A percentile compares a stretch with the other conserved stretches of the same genome.
These are phyloP conservation scores for Fusarium newnesense DNA, from an alignment of 2,329 filamentous ascomycete genomes.

Conservation along the genomic window DNA sequence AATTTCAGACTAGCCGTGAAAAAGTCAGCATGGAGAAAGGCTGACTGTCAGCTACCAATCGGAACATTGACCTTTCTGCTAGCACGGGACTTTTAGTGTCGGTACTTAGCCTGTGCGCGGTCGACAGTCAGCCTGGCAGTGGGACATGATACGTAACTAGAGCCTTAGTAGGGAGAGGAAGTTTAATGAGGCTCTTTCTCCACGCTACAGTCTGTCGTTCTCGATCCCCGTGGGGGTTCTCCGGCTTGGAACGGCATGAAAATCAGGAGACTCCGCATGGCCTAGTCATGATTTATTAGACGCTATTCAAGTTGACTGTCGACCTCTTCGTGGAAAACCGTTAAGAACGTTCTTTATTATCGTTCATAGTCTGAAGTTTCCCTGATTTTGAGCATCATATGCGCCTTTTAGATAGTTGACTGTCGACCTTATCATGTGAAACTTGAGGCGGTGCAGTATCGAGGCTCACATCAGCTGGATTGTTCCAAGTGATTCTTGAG, in stretches of 20 bases:
- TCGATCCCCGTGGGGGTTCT: conserved; percentile 4
- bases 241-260: neutral
- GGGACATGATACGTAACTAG: neutral
- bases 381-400: neutral
- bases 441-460: neutral
- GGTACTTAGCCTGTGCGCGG: conserved; percentile 4
- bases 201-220: neutral
- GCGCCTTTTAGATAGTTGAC: conserved; percentile 3
- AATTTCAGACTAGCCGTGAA: neutral
- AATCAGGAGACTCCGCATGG: neutral
- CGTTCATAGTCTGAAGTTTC: neutral
- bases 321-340: neutral
- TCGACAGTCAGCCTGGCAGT: conserved; percentile 11
- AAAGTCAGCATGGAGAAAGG: neutral
- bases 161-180: neutral
- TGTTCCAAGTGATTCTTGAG: neutral
- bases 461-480: neutral
- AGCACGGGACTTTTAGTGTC: neutral
- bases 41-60: conserved; percentile 10
- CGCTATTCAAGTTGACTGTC: conserved; percentile 13
- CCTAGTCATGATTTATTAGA: neutral
- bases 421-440: conserved; percentile 12
- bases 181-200: conserved; percentile 6
- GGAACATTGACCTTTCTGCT: neutral
- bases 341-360: neutral